Percentiles rank a stretch among this genome's conserved stretches.
phyloP scores from a whole-genome alignment of 2,329 filamentous ascomycete genomes.

The Cordyceps pruinosa region DNA sequence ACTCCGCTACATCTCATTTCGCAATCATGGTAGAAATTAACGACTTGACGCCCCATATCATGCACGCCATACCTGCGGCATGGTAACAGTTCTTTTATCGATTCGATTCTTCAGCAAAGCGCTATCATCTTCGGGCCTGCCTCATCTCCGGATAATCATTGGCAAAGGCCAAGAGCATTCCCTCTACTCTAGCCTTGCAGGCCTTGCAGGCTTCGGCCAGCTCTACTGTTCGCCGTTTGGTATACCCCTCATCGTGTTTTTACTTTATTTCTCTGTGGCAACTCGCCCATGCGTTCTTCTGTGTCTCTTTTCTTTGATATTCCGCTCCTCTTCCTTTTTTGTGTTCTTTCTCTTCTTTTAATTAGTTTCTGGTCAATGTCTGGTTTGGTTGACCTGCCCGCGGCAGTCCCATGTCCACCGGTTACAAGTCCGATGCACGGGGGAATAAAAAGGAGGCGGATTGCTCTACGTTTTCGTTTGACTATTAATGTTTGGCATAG shows the following conservation, averaged over 20 bases:
- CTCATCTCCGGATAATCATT: background rate
- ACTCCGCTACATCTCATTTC: background rate
- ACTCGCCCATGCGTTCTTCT: background rate
- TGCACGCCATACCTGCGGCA: background rate
- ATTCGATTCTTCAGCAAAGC: background rate
- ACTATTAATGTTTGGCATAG: conserved; percentile 12
- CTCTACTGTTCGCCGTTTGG: conserved; percentile 16
- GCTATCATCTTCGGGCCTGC: background rate
- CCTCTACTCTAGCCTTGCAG: background rate
- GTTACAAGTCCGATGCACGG: background rate
- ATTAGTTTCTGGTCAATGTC: background rate
- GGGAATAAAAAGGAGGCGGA: background rate
- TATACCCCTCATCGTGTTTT: conserved; percentile 21
- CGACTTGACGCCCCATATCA: conserved; percentile 3
- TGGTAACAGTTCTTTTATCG: background rate
- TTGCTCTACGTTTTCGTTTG: conserved; percentile 1
- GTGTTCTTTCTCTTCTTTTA: background rate
- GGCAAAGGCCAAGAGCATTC: background rate
- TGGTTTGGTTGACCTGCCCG: background rate
- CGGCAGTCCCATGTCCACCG: background rate
- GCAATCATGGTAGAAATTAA: background rate
- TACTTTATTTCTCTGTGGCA: background rate
- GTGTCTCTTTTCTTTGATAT: background rate
- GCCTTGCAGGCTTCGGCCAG: background rate
- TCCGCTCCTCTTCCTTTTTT: background rate